Evolutionary conservation across 306 rosid genomes (phyloP).

Genomic region (Psophocarpus tetragonolobus): DNA sequence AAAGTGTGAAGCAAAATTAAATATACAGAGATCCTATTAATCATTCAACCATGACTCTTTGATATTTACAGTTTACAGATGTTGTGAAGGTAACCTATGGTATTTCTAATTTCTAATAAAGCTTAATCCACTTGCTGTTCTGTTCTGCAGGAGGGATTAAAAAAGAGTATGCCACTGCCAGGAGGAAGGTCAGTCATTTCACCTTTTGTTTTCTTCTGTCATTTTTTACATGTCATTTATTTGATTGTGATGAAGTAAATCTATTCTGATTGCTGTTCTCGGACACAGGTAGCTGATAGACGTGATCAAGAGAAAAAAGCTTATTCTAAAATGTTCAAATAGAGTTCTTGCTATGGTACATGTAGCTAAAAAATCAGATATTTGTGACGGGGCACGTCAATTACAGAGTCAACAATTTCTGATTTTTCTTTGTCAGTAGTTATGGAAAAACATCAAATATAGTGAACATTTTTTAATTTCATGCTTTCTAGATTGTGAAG

Average conservation of each 20-base stretch:
- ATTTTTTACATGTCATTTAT: background rate
- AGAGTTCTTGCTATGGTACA: slow-evolving; percentile 30
- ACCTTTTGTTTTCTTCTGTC: background rate
- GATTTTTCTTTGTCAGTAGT: slow-evolving; percentile 26
- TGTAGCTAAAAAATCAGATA: slow-evolving; percentile 24
- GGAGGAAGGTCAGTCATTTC: slow-evolving; percentile 62
- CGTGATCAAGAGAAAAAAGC: slow-evolving; percentile 78
- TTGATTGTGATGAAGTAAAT: background rate
- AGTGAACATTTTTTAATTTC: slow-evolving; percentile 26
- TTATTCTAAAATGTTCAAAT: slow-evolving; percentile 76
- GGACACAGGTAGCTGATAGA: slow-evolving; percentile 69
- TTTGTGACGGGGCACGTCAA: slow-evolving; percentile 23
- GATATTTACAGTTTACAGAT: background rate
- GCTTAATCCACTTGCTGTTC: background rate
- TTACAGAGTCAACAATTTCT: slow-evolving; percentile 33
- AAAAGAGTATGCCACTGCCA: slow-evolving; percentile 72
- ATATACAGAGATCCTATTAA: background rate
- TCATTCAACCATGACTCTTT: slow-evolving; percentile 4
- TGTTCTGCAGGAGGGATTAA: slow-evolving; percentile 74
- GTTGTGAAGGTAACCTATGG: background rate
- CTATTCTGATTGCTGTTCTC: slow-evolving; percentile 1
- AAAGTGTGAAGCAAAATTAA: slow-evolving; percentile 18
- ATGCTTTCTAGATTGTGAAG: background rate
- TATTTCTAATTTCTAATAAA: slow-evolving; percentile 29
- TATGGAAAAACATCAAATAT: slow-evolving; percentile 32